Evolutionary conservation across 352 stramenopile species (phyloP), one percentile per base, ranked within the genome.

Genomic region (Blastocystis sp.): DNA sequence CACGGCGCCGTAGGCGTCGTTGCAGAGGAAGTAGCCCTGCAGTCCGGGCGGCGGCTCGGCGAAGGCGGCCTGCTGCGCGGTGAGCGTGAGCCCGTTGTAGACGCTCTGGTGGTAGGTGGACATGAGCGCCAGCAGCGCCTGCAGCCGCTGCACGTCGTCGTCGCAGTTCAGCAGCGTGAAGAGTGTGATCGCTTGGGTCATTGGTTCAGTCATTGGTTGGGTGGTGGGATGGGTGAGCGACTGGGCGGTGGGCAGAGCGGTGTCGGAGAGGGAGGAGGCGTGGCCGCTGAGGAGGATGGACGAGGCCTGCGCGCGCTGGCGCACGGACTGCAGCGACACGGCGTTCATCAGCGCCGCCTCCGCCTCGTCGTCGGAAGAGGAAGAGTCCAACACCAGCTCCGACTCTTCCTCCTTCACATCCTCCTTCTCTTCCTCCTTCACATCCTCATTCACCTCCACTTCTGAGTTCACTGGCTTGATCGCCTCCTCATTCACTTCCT

Each of bases 81-180:
- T 21, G 14, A 17, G 24, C 9, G 65, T 76, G 65, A 76, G 17
- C 0, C 65, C 65, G 10, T 21, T 43, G 38, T 76, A 76, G 17
- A 76, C 65, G 43, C 65, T 76, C 43, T 76, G 65, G 38, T 76
- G 65, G 65, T 54, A 76, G 9, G 65, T 19, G 14, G 65, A 76
- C 10, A 76, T 19, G 14, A 76, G 65, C 7, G 52, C 24, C 10
- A 76, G 65, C 28, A 34, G 28, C 28, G 28, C 28, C 28, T 34
- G 28, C 28, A 34, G 28, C 28, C 28, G 28, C 28, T 19, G 52
- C 65, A 6, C 17, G 24, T n/a, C 52, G 65, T 9, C 43, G 38
- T 43, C 65, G 65, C 34, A 14, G 43, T 76, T 0, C 11, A 76
- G 10, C 7, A 43, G 38, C 0, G 43, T n/a, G 38, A 76, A n/a